A percentile compares a stretch with the other conserved stretches of the same genome.
Conservation (phyloP, 179 eudicot genomes). For the Carnegiea gigantea region DNA sequence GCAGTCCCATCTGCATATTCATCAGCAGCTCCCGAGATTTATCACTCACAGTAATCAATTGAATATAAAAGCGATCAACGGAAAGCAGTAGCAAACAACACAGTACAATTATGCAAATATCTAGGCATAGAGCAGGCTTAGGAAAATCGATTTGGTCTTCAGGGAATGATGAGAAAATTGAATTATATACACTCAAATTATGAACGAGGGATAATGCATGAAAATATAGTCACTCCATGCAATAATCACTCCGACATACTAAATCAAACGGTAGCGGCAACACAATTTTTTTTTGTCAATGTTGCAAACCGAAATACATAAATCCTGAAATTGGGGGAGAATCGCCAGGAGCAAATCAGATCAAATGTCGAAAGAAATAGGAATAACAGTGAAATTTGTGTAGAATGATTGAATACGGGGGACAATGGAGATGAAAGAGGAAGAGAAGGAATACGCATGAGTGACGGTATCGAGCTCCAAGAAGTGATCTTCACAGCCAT, state of each 20-base stretch:
- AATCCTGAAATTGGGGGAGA: not conserved
- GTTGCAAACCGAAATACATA: not conserved
- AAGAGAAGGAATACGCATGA: conserved; percentile 58
- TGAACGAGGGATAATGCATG: too few relatives aligned
- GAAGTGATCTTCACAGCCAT: conserved; percentile 97
- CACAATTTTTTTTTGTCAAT: too few relatives aligned
- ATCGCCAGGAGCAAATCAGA: not conserved
- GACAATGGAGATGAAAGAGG: not conserved
- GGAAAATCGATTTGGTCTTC: too few relatives aligned
- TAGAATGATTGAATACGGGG: not conserved
- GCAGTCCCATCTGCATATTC: conserved; percentile 87
- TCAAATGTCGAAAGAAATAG: not conserved
- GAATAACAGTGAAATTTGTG: not conserved
- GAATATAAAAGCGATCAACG: not conserved
- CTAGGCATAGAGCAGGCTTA: too few relatives aligned
- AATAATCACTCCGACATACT: too few relatives aligned
- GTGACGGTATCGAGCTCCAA: conserved; percentile 78
- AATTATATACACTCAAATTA: too few relatives aligned
- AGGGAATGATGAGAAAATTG: too few relatives aligned
- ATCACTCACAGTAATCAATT: not conserved
- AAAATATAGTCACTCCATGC: not conserved
- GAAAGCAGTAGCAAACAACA: not conserved
- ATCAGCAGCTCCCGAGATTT: not conserved
- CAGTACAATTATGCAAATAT: not conserved
- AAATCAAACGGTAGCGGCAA: too few relatives aligned